Base-by-base conservation (phyloP, 176 grass and related monocot genomes). In the Zea luxurians region DNA sequence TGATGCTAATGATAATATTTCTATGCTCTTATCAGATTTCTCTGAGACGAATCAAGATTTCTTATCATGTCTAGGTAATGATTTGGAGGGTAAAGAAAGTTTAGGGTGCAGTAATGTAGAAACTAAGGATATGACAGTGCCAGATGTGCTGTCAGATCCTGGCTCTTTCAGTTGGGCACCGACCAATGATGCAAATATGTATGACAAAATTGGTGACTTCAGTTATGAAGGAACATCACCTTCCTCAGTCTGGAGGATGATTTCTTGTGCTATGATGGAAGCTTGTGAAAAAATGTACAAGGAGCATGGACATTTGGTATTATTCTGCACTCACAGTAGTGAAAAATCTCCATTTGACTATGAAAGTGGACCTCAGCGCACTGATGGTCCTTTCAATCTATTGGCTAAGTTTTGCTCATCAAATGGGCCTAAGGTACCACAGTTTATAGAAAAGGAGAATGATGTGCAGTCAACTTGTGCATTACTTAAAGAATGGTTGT, bases 201-300 rank as follows among this genome's bases (percentile, higher is more conserved):
- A 70, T 47, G 96, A 95, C 87, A 77, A 80, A 89, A 99, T 99
- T 76, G 92, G 96, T 66, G 90, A 93, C 38, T 95, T 93, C 74
- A 82, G 78, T 70, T 93, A 93, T 78, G 92, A 95, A 84, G 96
- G 96, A 83, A 86, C 82, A 81, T 82, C 87, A 59, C 65, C 90
- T 59, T 78, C 74, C 41, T 95, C 88, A 40, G 96, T 85, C 63
- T 99, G 92, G 96, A 86, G 78, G 78, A 95, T 92, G 89, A 81
- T 99, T 53, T 83, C 72, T 81, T 82, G 79, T 80, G 86, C 92
- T 66, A 67, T 93, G 69, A 70, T 92, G 78, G 92, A 99, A 79
- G 84, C 90, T 72, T 90, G 91, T 71, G 82, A 87, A 67, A 89
- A 95, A 91, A 78, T 86, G 62, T 93, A 93, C 82, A 88, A 76